Percentiles rank a stretch among this genome's conserved stretches.
These are phyloP conservation scores for Sarocladium strictum DNA, from an alignment of 2,329 filamentous ascomycete genomes.

Conservation along the genomic window DNA sequence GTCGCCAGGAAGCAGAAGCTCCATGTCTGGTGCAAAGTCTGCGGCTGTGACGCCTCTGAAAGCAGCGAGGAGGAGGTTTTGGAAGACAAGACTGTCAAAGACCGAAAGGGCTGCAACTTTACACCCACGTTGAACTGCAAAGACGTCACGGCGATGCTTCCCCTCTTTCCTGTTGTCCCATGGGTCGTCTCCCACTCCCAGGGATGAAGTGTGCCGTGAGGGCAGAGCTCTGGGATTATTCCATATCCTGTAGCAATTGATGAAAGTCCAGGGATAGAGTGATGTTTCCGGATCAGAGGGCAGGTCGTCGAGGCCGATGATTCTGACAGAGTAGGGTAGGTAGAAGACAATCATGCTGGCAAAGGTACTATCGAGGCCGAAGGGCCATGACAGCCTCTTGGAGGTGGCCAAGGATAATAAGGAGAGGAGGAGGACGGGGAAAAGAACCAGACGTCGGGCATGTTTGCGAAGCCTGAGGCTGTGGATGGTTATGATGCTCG, in stretches of 20 bases:
- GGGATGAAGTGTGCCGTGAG: not conserved
- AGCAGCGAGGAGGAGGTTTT: not conserved
- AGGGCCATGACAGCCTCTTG: not conserved
- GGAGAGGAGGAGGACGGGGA: not conserved
- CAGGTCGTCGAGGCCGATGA: not conserved
- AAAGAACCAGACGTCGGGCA: not conserved
- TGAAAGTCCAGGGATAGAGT: not conserved
- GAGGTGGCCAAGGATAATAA: not conserved
- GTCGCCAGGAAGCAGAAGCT: not conserved
- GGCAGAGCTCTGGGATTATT: not conserved
- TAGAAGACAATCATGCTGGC: conserved; percentile 3
- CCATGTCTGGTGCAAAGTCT: not conserved
- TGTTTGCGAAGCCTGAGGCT: not conserved
- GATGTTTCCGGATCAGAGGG: not conserved
- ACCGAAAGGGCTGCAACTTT: not conserved
- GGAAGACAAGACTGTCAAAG: not conserved
- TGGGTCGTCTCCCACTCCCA: not conserved
- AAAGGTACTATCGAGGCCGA: conserved; percentile 5
- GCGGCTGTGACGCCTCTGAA: not conserved
- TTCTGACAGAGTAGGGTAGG: not conserved
- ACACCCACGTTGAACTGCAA: not conserved
- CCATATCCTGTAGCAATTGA: conserved; percentile 1
- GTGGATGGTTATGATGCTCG: not conserved
- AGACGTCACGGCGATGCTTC: not conserved
- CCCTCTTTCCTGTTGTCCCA: no score